Conservation (phyloP, 257 asterid species). For the Solanum corneliomulleri region DNA sequence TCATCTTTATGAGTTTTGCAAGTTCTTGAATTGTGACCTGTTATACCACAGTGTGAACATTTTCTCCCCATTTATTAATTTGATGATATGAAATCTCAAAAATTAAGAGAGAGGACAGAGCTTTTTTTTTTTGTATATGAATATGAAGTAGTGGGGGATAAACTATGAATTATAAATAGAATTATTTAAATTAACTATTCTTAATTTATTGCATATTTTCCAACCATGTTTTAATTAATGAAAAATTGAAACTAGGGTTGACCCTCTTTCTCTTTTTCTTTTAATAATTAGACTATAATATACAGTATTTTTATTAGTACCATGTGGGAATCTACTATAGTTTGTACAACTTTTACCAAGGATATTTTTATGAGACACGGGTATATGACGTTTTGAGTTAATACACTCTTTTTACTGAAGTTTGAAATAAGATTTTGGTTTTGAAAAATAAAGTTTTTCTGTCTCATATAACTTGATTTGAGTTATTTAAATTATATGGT, state of each 20-base stretch:
- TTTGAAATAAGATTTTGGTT: not conserved
- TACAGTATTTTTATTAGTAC: not conserved
- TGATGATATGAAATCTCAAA: not conserved
- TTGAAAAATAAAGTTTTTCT: fast-evolving
- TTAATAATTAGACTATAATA: not conserved
- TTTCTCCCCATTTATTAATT: constrained; percentile 19
- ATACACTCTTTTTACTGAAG: not conserved
- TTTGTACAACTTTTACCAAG: not conserved
- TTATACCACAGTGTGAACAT: constrained; percentile 37
- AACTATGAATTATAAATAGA: not conserved
- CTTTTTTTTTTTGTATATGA: not conserved
- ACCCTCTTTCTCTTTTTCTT: not conserved
- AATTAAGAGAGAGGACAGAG: not conserved
- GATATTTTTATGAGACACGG: not conserved
- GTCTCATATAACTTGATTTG: not conserved
- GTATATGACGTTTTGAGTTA: not conserved
- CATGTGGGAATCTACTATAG: not conserved
- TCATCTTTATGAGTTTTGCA: constrained; percentile 3
- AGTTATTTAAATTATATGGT: not conserved
- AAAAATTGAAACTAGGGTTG: not conserved
- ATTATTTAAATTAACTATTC: not conserved
- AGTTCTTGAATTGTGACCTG: constrained; percentile 50
- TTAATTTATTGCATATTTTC: constrained; percentile 6
- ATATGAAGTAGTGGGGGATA: not conserved
- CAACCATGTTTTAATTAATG: not conserved